Evolutionary conservation across 352 stramenopile species (phyloP).

Genomic region (Globisporangium recalcitrans): DNA sequence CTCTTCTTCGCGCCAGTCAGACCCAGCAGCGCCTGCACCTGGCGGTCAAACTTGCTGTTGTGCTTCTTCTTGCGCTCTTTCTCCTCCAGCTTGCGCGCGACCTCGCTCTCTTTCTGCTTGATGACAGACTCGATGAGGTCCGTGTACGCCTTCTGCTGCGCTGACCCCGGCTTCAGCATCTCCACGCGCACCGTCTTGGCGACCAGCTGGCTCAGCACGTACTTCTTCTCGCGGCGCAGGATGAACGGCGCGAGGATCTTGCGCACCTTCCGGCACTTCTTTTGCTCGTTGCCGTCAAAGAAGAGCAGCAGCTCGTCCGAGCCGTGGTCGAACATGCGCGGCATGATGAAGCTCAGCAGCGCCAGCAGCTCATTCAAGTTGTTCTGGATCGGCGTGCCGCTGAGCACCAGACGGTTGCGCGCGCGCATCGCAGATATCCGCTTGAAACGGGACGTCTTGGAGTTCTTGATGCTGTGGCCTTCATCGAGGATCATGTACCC

Average conservation of each 20-base stretch:
- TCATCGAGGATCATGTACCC: slow-evolving; percentile 94
- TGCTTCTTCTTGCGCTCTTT: slow-evolving; percentile 63
- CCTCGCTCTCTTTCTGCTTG: slow-evolving; percentile 46
- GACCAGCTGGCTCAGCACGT: slow-evolving; percentile 91
- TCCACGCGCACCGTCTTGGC: slow-evolving; percentile 83
- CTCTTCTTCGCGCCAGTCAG: slow-evolving; percentile 10
- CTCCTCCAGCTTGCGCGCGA: slow-evolving; percentile 34
- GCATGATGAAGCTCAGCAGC: slow-evolving; percentile 91
- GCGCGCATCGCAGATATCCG: slow-evolving; percentile 76
- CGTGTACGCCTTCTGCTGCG: slow-evolving; percentile 88
- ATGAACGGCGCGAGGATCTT: slow-evolving; percentile 97
- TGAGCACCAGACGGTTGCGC: slow-evolving; percentile 73
- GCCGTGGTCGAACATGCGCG: slow-evolving; percentile 84
- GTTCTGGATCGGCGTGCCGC: slow-evolving; percentile 89
- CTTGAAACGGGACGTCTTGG: slow-evolving; percentile 85
- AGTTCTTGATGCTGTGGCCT: slow-evolving; percentile 92
- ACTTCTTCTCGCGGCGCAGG: slow-evolving; percentile 93
- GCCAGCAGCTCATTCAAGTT: slow-evolving; percentile 85
- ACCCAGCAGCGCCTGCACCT: slow-evolving; percentile 44
- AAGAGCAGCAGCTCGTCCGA: slow-evolving; percentile 78
- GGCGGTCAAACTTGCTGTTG: slow-evolving; percentile 36
- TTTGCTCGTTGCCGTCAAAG: slow-evolving; percentile 76
- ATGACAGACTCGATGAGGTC: slow-evolving; percentile 60
- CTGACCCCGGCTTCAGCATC: slow-evolving; percentile 70
- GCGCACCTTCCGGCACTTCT: slow-evolving; percentile 80